Evolutionary conservation across 2,329 filamentous ascomycete genomes (phyloP), one percentile per base, ranked within the genome.

Genomic region (Stemphylium vesicarium): DNA sequence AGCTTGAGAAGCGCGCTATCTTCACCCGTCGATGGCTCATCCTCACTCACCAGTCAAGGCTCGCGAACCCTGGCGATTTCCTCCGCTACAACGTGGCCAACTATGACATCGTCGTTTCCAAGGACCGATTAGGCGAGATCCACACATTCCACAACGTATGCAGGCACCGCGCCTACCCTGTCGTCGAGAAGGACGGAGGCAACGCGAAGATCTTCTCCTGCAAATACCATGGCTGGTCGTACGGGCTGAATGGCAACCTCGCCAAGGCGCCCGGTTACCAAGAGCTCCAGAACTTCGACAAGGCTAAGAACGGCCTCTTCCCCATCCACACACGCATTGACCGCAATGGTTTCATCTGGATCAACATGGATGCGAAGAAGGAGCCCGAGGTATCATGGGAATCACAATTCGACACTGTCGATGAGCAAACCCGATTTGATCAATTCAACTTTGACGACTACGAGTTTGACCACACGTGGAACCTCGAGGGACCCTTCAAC

Each of bases 1-100:
- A 78, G 31, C 71, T 83, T 4, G 81, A 84, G 63, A 73, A 75
- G 46, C 77, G 81, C 29, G 79, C 80, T 0, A 76, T 84, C 24
- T 82, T 83, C 65, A 85, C 83, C 35, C 78, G 78, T 61, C 80
- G 81, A 63, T 85, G 83, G 83, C 77, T 83, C 32, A 78, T 85
- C 38, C 79, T 81, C 22, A 85, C 84, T 48, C 79, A 86, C 77
- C 75, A 80, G 61, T 74, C 75, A 50, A 78, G 83, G 51, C 73
- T 85, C 37, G 68, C 70, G 53, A 80, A 84, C 43, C 63, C 77
- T 6, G 85, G 85, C 4, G 82, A 86, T 66, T 88, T 82, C 72
- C 76, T 85, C 24, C 79, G 81, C 16, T 86, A 78, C 39, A 71
- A 72, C 35, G 76, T 73, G 32, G 69, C 75, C 18, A 75, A 79